Evolutionary conservation across 371 early-diverging fungal species (phyloP).

Genomic region (Lichtheimia corymbifera): DNA sequence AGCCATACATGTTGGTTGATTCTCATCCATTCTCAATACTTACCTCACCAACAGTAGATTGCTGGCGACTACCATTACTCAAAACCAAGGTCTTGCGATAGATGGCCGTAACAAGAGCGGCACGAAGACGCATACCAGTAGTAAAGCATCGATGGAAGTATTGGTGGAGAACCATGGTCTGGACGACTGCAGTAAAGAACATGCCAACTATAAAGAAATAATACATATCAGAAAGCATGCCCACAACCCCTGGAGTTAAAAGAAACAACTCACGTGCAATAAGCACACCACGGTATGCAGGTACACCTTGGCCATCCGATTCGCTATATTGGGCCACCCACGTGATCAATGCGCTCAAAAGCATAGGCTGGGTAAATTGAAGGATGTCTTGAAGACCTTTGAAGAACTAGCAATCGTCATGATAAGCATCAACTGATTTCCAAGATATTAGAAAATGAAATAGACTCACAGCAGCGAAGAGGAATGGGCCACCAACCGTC

Average conservation of each 20-base stretch:
- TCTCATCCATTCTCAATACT: neutral
- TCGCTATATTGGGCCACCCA: constrained; percentile 68
- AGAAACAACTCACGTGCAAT: constrained; percentile 45
- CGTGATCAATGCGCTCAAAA: constrained; percentile 71
- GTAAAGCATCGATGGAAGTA: constrained; percentile 83
- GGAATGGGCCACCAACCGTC: constrained; percentile 71
- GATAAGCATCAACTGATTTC: neutral
- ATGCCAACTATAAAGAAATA: constrained; percentile 52
- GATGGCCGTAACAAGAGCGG: constrained; percentile 86
- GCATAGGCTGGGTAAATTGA: constrained; percentile 84
- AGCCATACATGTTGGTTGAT: neutral
- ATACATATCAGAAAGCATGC: too few relatives aligned
- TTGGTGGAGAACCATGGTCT: constrained; percentile 81
- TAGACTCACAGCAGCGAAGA: constrained; percentile 59
- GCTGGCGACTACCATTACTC: constrained; percentile 80
- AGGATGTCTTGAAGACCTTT: constrained; percentile 82
- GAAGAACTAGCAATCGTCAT: constrained; percentile 48
- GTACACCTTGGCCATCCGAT: constrained; percentile 40
- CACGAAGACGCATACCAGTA: constrained; percentile 81
- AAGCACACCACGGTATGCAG: constrained; percentile 63
- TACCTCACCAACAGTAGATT: constrained; percentile 76
- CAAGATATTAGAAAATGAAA: neutral
- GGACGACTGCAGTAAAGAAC: constrained; percentile 79
- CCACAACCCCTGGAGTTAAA: too few relatives aligned
- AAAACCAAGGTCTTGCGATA: constrained; percentile 86